Evolutionary conservation across 805 yeast species (phyloP), one percentile per base, ranked within the genome.

Genomic region (Kazachstania viticola): DNA sequence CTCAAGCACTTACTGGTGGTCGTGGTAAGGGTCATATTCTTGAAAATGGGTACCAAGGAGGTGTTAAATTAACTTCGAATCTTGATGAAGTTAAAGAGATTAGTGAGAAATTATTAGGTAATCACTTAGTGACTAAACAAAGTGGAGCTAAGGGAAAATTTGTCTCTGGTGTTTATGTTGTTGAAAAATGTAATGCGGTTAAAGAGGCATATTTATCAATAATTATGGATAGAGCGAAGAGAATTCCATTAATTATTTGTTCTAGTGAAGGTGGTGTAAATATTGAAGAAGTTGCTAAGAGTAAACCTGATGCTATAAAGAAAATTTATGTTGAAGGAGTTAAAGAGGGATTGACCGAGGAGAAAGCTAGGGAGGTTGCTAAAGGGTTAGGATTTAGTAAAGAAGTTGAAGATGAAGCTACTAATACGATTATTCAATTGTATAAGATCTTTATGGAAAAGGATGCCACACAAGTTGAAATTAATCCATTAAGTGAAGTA

Each of bases 261-360:
- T 85, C 96, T 21, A 69, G 93, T 42, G 91, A 91, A 67, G 99
- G 99, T 68, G 99, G 99, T 69, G 87, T 91, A 94, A 95, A 91
- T 67, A 91, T 91, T 54, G 99, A 91, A 71, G 95, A 94, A 60
- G 97, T 91, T 48, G 99, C 98, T 39, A 78, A 77, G 46, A 75
- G 71, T 49, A 78, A 73, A 61, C 99, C 99, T 33, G 74, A 73
- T 36, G 94, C 94, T 46, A 91, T 91, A 67, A 79, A 83, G 65
- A 77, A 88, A 44, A 84, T 76, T 71, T 69, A 79, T 44, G 75
- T 91, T 38, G 77, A 79, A 47, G 69, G 83, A 48, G 70, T 77
- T 37, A 24, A 13, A 3, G 62, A 64, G 34, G 96, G 95, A 55
- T 80, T 91, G 54, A 75, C 88, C 45, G 81, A 75, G 47, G 69